Evolutionary conservation across 371 early-diverging fungal genomes (phyloP), one percentile per base, ranked within the genome.

Genomic region (Mucor indicus): DNA sequence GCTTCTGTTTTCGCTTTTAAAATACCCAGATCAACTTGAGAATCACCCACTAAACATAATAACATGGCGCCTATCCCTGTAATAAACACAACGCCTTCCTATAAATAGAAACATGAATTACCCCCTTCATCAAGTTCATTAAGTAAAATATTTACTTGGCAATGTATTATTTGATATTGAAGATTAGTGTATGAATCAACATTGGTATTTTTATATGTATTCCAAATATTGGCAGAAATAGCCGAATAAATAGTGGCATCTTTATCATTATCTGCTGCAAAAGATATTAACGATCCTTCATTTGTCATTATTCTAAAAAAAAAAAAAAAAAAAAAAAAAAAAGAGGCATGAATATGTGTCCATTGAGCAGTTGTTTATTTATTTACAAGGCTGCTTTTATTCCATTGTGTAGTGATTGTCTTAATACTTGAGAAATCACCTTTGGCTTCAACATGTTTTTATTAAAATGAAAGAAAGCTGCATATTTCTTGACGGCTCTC

Each of bases 181-280:
- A 85, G 57, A 38, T 55, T 64, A 42, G 73, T 57, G 49, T 59
- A 53, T 23, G 32, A 33, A 8, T 48, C 44, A 11, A n/a, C 39
- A 17, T 53, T 43, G 15, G 79, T 80, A 48, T 84, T 77, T 57
- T 85, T 83, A 39, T 88, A 87, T 8, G 84, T 84, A 25, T 77
- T 78, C 89, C 91, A 90, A n/a, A 87, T 75, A 60, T 86, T 87
- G 11, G 86, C 80, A 2, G 82, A 82, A 30, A 89, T 83, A 15
- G 91, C 89, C 9, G 89, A 85, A 50, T 82, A 72, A 38, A 81
- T 75, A 27, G 78, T 79, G 1, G 86, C 87, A 21, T 81, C 77
- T 24, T 75, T 69, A 40, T 82, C 85, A 13, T 79, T 67, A 16
- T 77, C 81, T 21, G 86, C 84, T 24, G 85, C 75, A 60, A 78